Conservation (phyloP, 768 basidiomycete genomes). For the Astraeus odoratus region DNA sequence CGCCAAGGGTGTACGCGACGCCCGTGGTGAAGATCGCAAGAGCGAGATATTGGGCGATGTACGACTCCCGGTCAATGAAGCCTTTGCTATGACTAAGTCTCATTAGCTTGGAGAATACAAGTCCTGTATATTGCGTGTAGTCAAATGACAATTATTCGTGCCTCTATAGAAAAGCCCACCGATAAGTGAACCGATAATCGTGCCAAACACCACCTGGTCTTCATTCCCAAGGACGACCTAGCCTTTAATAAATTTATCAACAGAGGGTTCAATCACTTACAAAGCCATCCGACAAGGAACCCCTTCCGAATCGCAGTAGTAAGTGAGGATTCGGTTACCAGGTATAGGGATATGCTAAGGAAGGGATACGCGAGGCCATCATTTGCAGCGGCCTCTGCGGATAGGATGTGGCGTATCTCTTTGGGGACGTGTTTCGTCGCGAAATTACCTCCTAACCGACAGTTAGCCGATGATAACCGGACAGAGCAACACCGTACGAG, state of each 20-base stretch:
- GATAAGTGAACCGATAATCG: conserved; percentile 53
- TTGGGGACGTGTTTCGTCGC: conserved; percentile 63
- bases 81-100: conserved; percentile 54
- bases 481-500: conserved; percentile 36
- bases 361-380: conserved; percentile 96
- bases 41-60: conserved; percentile 77
- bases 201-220: conserved; percentile 82
- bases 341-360: conserved; percentile 77
- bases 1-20: conserved; percentile 72
- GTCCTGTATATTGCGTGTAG: conserved; percentile 34
- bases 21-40: conserved; percentile 71
- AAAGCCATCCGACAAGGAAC: conserved; percentile 81
- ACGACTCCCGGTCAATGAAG: conserved; percentile 77
- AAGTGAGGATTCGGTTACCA: conserved; percentile 62
- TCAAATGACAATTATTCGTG: conserved; percentile 1
- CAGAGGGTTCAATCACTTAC: conserved; percentile 21
- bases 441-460: conserved; percentile 55
- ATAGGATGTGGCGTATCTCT: conserved; percentile 73
- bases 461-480: not conserved
- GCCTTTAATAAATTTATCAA: not conserved
- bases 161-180: conserved; percentile 24
- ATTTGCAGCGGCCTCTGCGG: conserved; percentile 91
- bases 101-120: conserved; percentile 68
- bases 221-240: not conserved
- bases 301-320: conserved; percentile 71